Conservation (phyloP, 2,329 filamentous ascomycete species). For the Monilinia fructigena region DNA sequence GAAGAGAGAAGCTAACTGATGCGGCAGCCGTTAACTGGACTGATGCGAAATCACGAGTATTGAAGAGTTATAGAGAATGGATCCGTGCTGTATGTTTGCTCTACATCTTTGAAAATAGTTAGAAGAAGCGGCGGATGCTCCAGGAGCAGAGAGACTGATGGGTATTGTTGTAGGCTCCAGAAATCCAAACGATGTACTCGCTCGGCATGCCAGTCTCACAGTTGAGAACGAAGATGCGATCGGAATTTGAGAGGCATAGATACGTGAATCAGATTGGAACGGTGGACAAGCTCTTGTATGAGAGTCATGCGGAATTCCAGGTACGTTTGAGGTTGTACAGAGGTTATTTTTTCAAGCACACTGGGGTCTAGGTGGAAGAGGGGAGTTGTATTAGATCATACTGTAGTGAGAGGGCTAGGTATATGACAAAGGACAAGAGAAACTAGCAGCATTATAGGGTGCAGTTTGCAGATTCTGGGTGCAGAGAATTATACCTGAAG, state of each 20-base stretch:
- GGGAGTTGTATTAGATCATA: neutral
- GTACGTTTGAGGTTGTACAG: constrained; percentile 48
- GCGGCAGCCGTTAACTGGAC: constrained; percentile 77
- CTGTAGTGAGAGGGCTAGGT: neutral
- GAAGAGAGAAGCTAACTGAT: constrained; percentile 52
- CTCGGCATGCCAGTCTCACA: constrained; percentile 82
- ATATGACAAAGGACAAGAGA: neutral
- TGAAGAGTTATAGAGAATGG: constrained; percentile 92
- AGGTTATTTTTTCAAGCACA: constrained; percentile 14
- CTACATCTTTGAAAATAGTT: neutral
- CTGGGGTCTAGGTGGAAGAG: constrained; percentile 2
- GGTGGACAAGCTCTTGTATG: constrained; percentile 84
- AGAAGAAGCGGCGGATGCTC: neutral
- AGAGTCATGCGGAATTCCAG: constrained; percentile 93
- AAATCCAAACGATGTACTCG: constrained; percentile 97
- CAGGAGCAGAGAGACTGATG: constrained; percentile 7
- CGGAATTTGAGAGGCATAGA: constrained; percentile 95
- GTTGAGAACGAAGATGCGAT: constrained; percentile 88
- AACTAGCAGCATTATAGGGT: neutral
- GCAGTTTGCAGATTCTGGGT: neutral
- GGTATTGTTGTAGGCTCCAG: constrained; percentile 67
- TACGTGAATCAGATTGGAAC: constrained; percentile 86
- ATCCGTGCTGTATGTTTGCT: constrained; percentile 75
- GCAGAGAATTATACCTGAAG: neutral
- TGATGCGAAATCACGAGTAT: constrained; percentile 83